These are phyloP conservation scores for Lecanicillium sp. DNA, from an alignment of 2,329 filamentous ascomycete genomes.

Conservation along the genomic window DNA sequence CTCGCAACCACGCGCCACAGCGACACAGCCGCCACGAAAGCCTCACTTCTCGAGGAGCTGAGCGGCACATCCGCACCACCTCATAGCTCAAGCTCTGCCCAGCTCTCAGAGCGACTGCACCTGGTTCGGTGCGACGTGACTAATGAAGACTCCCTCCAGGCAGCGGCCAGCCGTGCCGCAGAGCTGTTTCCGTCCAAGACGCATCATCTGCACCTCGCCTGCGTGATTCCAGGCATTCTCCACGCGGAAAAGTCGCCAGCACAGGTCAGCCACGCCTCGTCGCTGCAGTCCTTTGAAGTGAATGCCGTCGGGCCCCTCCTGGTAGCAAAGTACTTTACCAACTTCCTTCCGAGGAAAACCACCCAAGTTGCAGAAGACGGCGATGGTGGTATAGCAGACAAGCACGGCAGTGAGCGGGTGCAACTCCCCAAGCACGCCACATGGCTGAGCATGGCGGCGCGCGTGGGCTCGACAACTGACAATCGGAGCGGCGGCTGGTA, in stretches of 20 bases:
- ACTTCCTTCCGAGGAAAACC: constrained; percentile 57
- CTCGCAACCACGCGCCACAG: constrained; percentile 33
- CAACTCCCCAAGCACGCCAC: constrained; percentile 40
- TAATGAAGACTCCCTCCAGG: constrained; percentile 55
- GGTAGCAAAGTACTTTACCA: constrained; percentile 66
- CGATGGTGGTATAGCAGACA: background rate
- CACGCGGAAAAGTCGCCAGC: constrained; percentile 63
- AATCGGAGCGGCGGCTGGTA: constrained; percentile 76
- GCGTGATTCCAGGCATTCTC: constrained; percentile 65
- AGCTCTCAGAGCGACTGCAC: constrained; percentile 27
- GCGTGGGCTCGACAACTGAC: constrained; percentile 67
- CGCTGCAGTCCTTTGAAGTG: constrained; percentile 62
- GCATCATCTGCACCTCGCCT: constrained; percentile 59
- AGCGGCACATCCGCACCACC: constrained; percentile 2
- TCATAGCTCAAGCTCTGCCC: background rate
- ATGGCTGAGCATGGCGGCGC: constrained; percentile 69
- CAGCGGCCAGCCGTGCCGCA: constrained; percentile 43
- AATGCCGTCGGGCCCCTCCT: constrained; percentile 70
- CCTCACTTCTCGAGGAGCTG: constrained; percentile 23
- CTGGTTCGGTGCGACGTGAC: constrained; percentile 37
- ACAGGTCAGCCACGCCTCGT: constrained; percentile 53
- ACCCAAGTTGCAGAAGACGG: constrained; percentile 19
- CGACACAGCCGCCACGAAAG: constrained; percentile 27
- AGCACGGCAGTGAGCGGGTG: background rate
- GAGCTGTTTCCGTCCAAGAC: constrained; percentile 41